A percentile compares a stretch with the other conserved stretches of the same genome.
Conservation (phyloP, 139 green algal genomes). For the Picocystis salinarum region DNA sequence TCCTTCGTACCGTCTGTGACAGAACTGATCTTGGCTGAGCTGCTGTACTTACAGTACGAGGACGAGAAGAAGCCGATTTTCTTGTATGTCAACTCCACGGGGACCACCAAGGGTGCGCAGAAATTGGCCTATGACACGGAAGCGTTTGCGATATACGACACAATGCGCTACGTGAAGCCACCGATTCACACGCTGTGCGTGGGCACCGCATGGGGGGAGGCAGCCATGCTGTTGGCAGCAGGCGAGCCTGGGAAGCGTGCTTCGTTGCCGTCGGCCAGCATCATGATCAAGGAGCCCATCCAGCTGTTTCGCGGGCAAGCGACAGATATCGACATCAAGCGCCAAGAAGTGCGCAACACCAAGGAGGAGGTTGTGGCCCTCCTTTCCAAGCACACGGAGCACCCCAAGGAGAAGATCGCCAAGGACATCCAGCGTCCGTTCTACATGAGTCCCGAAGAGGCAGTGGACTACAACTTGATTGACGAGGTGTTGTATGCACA, state of each 20-base stretch:
- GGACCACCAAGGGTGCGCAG: constrained; percentile 40
- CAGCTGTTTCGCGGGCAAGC: constrained; percentile 53
- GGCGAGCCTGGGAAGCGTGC: constrained; percentile 73
- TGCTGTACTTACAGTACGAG: constrained; percentile 78
- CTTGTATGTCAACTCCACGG: constrained; percentile 99
- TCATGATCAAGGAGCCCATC: constrained; percentile 95
- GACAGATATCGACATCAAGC: constrained; percentile 91
- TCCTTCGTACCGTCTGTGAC: constrained; percentile 70
- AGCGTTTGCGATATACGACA: constrained; percentile 95
- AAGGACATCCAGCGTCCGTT: constrained; percentile 61
- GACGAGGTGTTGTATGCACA: constrained; percentile 42
- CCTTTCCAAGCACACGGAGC: constrained; percentile 52
- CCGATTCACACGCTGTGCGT: constrained; percentile 78
- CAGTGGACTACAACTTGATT: constrained; percentile 80
- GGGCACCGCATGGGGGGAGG: constrained; percentile 86
- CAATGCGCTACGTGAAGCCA: constrained; percentile 62
- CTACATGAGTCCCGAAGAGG: constrained; percentile 84
- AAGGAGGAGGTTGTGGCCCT: constrained; percentile 57
- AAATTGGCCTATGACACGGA: constrained; percentile 95
- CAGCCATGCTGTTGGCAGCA: constrained; percentile 80
- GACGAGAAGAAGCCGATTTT: constrained; percentile 63
- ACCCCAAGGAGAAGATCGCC: constrained; percentile 57
- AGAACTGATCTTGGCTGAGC: constrained; percentile 70
- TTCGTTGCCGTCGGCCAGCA: constrained; percentile 72
- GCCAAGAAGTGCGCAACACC: constrained; percentile 73